Evolutionary conservation across 208 protist genomes (phyloP).

Genomic region (Vickermania ingenoplastis): DNA sequence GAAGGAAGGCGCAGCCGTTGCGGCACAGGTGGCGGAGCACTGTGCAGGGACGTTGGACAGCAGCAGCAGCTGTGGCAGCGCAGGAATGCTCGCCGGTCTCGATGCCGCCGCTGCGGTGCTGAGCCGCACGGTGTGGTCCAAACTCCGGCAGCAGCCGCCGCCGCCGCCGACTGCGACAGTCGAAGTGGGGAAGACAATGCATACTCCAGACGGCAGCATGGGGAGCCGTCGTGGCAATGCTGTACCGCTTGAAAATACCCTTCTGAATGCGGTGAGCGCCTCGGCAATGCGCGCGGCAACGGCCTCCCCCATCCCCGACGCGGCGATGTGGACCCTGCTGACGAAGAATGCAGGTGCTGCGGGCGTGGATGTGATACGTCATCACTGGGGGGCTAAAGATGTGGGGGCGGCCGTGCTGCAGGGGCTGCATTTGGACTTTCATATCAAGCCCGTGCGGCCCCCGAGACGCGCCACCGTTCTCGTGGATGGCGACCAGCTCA

Average conservation of each 20-base stretch:
- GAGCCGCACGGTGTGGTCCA: not conserved
- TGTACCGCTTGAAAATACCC: too few species aligned
- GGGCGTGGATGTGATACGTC: not conserved
- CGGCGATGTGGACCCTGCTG: too few species aligned
- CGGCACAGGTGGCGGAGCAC: not conserved
- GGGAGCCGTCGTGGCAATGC: too few species aligned
- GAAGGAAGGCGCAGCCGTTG: too few species aligned
- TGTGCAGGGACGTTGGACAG: not conserved
- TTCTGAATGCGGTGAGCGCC: not conserved
- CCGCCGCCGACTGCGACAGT: too few species aligned
- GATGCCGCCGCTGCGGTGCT: too few species aligned
- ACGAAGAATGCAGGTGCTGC: not conserved
- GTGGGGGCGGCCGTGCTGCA: too few species aligned
- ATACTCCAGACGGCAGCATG: too few species aligned
- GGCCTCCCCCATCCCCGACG: not conserved
- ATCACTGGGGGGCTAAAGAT: too few species aligned
- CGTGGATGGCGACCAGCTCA: conserved; percentile 65
- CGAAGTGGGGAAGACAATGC: too few species aligned
- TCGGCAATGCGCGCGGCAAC: not conserved
- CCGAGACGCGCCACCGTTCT: conserved; percentile 40
- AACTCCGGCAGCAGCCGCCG: not conserved
- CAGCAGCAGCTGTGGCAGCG: too few species aligned
- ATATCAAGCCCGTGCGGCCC: conserved; percentile 31
- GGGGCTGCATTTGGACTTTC: conserved; percentile 23
- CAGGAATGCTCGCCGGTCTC: not conserved